A percentile compares a stretch with the other conserved stretches of the same genome.
Conservation (phyloP, 306 rosid genomes). For the Ammopiptanthus mongolicus region DNA sequence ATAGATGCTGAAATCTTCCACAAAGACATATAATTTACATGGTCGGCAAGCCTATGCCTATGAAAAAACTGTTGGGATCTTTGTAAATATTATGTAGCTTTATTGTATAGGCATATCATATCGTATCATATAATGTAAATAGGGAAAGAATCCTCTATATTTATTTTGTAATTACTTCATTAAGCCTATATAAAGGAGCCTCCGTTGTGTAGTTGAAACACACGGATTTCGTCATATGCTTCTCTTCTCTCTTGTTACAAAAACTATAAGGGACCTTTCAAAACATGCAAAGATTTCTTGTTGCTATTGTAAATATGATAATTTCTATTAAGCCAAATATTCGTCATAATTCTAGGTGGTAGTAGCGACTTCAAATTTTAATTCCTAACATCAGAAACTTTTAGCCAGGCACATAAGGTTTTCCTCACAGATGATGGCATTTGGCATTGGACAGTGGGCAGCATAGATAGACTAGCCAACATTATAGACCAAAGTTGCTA, state of each 20-base stretch:
- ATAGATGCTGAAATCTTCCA: background rate
- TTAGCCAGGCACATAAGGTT: background rate
- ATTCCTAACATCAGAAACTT: background rate
- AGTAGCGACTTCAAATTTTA: background rate
- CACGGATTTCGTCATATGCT: no score
- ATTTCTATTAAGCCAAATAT: background rate
- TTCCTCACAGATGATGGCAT: background rate
- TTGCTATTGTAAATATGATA: constrained; percentile 1
- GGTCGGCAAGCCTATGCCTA: background rate
- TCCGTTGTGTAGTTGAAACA: no score
- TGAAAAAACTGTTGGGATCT: background rate
- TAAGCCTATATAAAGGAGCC: no score
- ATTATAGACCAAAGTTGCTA: background rate
- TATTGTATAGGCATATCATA: no score
- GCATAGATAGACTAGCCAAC: background rate
- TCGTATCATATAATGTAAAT: no score
- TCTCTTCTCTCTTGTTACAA: no score
- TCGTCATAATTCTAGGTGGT: background rate
- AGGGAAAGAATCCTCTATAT: no score
- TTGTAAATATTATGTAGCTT: no score
- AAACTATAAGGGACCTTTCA: background rate
- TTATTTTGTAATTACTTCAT: no score
- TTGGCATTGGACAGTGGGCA: background rate
- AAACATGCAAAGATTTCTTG: background rate
- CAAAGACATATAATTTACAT: background rate